Evolutionary conservation across 495 filamentous ascomycete genomes (phyloP).

Genomic region (Cairneyella variabilis): DNA sequence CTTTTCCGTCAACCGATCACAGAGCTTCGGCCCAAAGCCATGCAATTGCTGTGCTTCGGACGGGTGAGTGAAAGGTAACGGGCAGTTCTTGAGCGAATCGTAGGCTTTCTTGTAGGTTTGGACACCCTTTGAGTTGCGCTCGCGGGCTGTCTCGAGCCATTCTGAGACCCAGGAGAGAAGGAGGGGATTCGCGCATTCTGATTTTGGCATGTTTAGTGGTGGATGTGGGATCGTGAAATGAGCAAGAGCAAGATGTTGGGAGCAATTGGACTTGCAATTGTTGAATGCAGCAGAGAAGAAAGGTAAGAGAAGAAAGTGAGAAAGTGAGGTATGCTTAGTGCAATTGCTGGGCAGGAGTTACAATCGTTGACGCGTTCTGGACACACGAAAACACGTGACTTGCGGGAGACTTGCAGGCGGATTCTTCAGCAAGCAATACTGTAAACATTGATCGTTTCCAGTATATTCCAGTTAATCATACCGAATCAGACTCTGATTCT

Average conservation of each 20-base stretch:
- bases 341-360: no score
- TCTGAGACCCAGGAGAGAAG: constrained; percentile 74
- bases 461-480: no score
- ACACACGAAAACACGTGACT: constrained; percentile 13
- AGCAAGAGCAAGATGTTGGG: not conserved
- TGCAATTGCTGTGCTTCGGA: constrained; percentile 68
- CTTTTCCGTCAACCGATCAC: constrained; percentile 65
- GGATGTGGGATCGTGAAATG: not conserved
- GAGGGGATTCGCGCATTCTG: constrained; percentile 65
- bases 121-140: constrained; percentile 67
- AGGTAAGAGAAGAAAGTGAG: not conserved
- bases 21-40: constrained; percentile 69
- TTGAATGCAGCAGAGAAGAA: not conserved
- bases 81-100: constrained; percentile 75
- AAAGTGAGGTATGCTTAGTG: no score
- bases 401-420: not conserved
- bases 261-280: no score
- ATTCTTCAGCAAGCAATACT: no score
- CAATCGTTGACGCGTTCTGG: not conserved
- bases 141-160: constrained; percentile 71
- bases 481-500: no score
- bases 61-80: constrained; percentile 69
- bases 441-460: no score
- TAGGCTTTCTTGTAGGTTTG: constrained; percentile 77
- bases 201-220: constrained; percentile 3